Conservation (phyloP, 768 basidiomycete genomes). For the Boletus eberwhitei region DNA sequence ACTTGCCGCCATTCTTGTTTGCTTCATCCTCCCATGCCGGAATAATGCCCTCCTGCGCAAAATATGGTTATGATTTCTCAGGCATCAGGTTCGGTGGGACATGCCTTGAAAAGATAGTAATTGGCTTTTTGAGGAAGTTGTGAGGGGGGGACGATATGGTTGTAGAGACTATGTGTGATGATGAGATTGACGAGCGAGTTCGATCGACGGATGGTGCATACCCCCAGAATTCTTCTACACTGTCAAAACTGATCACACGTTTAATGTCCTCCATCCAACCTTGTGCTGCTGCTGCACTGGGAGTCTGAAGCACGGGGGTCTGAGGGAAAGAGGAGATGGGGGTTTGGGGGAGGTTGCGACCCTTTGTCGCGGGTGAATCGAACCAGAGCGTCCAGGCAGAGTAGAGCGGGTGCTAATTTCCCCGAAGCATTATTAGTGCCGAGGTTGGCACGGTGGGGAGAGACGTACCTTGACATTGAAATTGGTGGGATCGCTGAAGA, state of each 20-base stretch:
- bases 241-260: constrained; percentile 92
- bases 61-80: constrained; percentile 4
- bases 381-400: constrained; percentile 98
- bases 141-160: constrained; percentile 96
- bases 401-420: constrained; percentile 80
- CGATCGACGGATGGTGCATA: constrained; percentile 36
- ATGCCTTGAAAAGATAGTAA: constrained; percentile 96
- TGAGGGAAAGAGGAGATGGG: constrained; percentile 74
- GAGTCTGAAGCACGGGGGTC: constrained; percentile 71
- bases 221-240: constrained; percentile 99
- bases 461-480: constrained; percentile 91
- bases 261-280: constrained; percentile 99
- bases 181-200: constrained; percentile 7
- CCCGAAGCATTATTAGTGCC: constrained; percentile 3
- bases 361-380: constrained; percentile 90
- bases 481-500: constrained; percentile 88
- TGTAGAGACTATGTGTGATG: constrained; percentile 66
- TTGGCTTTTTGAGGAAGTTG: constrained; percentile 94
- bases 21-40: constrained; percentile 98
- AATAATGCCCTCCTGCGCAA: constrained; percentile 81
- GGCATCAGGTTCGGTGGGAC: constrained; percentile 18
- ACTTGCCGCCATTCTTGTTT: constrained; percentile 97
- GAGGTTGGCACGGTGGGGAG: not conserved
- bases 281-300: constrained; percentile 67
- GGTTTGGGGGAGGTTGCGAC: constrained; percentile 83